phyloP scores from a whole-genome alignment of 106 monocot genomes.

The Alisma plantagoaquatica region DNA sequence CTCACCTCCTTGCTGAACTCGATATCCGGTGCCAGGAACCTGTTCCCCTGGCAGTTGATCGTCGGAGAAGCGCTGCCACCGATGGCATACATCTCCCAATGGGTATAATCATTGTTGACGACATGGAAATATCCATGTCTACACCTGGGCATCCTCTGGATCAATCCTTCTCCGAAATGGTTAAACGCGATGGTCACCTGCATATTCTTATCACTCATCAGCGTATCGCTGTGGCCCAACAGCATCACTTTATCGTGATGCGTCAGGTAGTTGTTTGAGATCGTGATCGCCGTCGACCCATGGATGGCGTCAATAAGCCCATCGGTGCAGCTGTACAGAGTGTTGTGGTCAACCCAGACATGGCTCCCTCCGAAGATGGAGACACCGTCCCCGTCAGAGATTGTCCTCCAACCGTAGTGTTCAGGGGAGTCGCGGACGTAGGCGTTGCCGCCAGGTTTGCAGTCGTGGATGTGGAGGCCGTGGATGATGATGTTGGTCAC shows the following conservation, averaged over 20 bases:
- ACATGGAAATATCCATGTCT: constrained; percentile 58
- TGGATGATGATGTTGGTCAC: constrained; percentile 13
- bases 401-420: constrained; percentile 15
- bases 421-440: constrained; percentile 11
- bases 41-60: constrained; percentile 26
- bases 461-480: constrained; percentile 19
- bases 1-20: constrained; percentile 19
- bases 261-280: constrained; percentile 12
- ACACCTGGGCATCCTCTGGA: constrained; percentile 23
- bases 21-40: constrained; percentile 19
- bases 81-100: constrained; percentile 29
- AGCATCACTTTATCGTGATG: constrained; percentile 18
- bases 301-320: constrained; percentile 13
- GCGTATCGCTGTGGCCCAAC: constrained; percentile 9
- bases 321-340: constrained; percentile 5
- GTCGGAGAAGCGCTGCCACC: constrained; percentile 23
- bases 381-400: constrained; percentile 12
- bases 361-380: constrained; percentile 14
- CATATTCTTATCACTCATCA: constrained; percentile 9
- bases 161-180: constrained; percentile 11
- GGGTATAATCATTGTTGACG: constrained; percentile 29
- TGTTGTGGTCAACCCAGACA: constrained; percentile 13
- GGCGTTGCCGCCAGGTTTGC: constrained; percentile 13
- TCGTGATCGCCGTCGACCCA: constrained; percentile 12
- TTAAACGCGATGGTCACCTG: constrained; percentile 16